Evolutionary conservation across 2,329 filamentous ascomycete genomes (phyloP), one percentile per base, ranked within the genome.

Genomic region (Colletotrichum sublineola): DNA sequence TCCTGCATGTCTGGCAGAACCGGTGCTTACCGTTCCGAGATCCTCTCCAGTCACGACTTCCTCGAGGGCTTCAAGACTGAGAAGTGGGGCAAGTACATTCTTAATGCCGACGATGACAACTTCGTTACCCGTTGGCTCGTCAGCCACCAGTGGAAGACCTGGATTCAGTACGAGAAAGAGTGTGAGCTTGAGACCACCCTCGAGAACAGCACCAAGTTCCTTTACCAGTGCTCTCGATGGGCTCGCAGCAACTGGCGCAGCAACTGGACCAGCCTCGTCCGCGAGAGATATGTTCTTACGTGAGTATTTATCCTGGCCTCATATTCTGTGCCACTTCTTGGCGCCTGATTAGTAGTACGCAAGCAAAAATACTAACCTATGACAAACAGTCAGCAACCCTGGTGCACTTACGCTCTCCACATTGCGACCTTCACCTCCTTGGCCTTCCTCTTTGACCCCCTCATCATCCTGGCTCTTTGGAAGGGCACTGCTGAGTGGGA

Each of bases 51-150:
- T 80, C 90, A 93, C 72, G 91, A 93, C 64, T 98, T 98, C 82
- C 91, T 95, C 53, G 89, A 95, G 75, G 94, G 92, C 57, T 98
- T 98, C 85, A 95, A 94, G 76, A 94, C 95, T 67, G 96, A 98
- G 84, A 93, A 92, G 77, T 97, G 94, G 94, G 89, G 92, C 61
- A 91, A 92, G 77, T 97, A 93, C 83, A 95, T 95, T 78, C 88
- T 98, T 73, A 98, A 98, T 79, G 95, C 96, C 36, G 96, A 98
- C 82, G 96, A 98, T 81, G 96, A 98, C 86, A 98, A 98, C 84
- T 98, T 98, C 84, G 94, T 98, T 77, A 98, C 96, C 8, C 92
- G 96, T 70, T 98, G 96, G 96, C 89, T 98, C 78, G 95, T 98
- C 76, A 93, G 91, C 75, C 93, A 97, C 84, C 89, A 92, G 76